Evolutionary conservation across 2,329 filamentous ascomycete genomes (phyloP).

Genomic region (Fonsecaea erecta): DNA sequence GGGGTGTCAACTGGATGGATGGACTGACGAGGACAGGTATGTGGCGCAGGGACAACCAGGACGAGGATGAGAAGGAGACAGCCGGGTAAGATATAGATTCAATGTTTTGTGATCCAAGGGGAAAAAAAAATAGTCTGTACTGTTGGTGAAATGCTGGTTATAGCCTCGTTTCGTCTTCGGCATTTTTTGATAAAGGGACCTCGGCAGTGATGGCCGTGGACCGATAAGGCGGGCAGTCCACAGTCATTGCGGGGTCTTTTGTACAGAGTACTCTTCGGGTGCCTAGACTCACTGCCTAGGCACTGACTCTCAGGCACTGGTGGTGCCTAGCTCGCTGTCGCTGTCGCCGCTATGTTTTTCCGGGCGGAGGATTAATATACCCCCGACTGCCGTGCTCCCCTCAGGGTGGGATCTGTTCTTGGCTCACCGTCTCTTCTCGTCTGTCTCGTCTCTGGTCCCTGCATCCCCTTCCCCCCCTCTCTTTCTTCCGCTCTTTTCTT

Average conservation of each 20-base stretch:
- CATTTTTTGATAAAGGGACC: background rate
- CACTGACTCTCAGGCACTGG: background rate
- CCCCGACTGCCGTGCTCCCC: too few species aligned
- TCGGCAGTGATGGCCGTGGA: background rate
- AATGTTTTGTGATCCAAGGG: background rate
- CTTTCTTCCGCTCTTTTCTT: background rate
- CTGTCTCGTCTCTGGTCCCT: background rate
- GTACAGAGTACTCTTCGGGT: too few species aligned
- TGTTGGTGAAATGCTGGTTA: background rate
- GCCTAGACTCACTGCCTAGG: background rate
- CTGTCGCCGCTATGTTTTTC: too few species aligned
- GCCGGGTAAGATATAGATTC: background rate
- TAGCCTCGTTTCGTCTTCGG: conserved; percentile 8
- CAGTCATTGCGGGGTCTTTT: background rate
- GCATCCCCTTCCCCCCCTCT: background rate
- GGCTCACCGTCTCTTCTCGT: background rate
- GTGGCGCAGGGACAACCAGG: background rate
- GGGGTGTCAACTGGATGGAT: background rate
- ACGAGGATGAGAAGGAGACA: background rate
- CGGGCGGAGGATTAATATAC: too few species aligned
- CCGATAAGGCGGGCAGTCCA: background rate
- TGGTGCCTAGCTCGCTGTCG: background rate
- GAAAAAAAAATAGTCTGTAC: background rate
- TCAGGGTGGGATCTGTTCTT: too few species aligned
- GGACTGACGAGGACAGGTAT: background rate